These are phyloP conservation scores for Alternaria gansuensis DNA, from an alignment of 2,329 filamentous ascomycete genomes.

Conservation along the genomic window DNA sequence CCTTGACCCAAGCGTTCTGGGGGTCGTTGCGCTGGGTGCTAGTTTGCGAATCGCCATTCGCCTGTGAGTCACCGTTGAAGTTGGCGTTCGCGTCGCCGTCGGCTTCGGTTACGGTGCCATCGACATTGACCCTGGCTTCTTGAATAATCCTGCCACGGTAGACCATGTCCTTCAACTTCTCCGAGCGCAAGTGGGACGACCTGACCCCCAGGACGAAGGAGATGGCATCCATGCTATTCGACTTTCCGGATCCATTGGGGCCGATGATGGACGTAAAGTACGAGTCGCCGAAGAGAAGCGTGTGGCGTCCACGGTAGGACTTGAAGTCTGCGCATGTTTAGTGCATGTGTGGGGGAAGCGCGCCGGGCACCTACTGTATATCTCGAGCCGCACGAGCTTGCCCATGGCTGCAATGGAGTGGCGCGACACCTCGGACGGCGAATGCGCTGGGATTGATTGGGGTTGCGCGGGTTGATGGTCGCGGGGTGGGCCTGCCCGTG, in stretches of 20 bases:
- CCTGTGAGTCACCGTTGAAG: conserved; percentile 57
- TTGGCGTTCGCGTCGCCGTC: conserved; percentile 45
- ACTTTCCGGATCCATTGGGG: conserved; percentile 99
- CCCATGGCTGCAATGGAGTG: conserved; percentile 69
- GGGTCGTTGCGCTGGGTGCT: conserved; percentile 78
- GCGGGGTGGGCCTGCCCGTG: conserved; percentile 16
- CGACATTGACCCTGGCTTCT: conserved; percentile 90
- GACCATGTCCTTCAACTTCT: conserved; percentile 91
- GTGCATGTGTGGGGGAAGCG: conserved; percentile 25
- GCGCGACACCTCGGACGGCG: conserved; percentile 27
- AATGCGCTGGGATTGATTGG: conserved; percentile 19
- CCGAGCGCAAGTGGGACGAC: conserved; percentile 94
- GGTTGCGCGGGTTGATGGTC: conserved; percentile 13
- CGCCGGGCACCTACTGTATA: conserved; percentile 75
- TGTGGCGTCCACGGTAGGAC: conserved; percentile 97
- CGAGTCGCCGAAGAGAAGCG: conserved; percentile 92
- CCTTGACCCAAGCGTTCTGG: conserved; percentile 98
- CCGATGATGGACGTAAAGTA: conserved; percentile 99
- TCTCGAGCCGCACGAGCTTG: conserved; percentile 92
- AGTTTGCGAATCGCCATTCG: conserved; percentile 62
- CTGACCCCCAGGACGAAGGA: conserved; percentile 99
- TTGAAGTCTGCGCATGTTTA: conserved; percentile 79
- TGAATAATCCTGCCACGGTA: conserved; percentile 95
- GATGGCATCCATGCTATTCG: conserved; percentile 99
- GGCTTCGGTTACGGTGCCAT: conserved; percentile 73